phyloP scores from a whole-genome alignment of 345 rosid genomes.

The Sapria himalayana region DNA sequence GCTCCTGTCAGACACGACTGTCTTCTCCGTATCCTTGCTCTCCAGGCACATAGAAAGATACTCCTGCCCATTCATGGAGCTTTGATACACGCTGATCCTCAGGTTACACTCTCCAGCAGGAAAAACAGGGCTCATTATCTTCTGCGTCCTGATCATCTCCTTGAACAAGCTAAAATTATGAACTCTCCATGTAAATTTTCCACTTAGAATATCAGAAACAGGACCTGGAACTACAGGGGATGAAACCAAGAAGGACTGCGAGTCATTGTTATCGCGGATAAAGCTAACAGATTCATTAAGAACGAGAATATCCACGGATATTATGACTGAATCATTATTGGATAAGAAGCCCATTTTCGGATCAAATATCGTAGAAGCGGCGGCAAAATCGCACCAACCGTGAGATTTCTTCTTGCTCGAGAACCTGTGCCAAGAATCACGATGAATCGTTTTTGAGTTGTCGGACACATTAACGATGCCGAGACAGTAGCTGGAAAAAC shows the following conservation, averaged over 20 bases:
- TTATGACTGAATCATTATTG: constrained; percentile 45
- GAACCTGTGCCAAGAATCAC: constrained; percentile 97
- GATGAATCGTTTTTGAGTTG: constrained; percentile 73
- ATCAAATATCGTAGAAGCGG: constrained; percentile 62
- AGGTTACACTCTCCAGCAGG: constrained; percentile 94
- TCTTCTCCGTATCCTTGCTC: constrained; percentile 84
- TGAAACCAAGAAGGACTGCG: constrained; percentile 23
- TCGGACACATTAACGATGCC: constrained; percentile 58
- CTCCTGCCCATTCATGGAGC: constrained; percentile 65
- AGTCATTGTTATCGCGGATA: constrained; percentile 55
- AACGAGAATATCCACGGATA: constrained; percentile 79
- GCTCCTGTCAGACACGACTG: constrained; percentile 43
- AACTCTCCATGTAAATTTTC: constrained; percentile 93
- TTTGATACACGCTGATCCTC: constrained; percentile 83
- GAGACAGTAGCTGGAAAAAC: constrained; percentile 89
- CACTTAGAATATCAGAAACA: constrained; percentile 66
- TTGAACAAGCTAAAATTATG: constrained; percentile 87
- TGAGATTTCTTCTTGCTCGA: constrained; percentile 93
- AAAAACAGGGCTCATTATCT: constrained; percentile 95
- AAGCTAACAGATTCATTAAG: constrained; percentile 73
- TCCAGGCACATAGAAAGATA: constrained; percentile 92
- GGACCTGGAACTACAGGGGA: constrained; percentile 40
- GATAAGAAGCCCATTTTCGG: constrained; percentile 60
- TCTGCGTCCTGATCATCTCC: constrained; percentile 94
- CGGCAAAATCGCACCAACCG: constrained; percentile 98